These are phyloP conservation scores for Suhomyces panamericanus DNA, from an alignment of 1,139 yeast genomes.

Conservation along the genomic window DNA sequence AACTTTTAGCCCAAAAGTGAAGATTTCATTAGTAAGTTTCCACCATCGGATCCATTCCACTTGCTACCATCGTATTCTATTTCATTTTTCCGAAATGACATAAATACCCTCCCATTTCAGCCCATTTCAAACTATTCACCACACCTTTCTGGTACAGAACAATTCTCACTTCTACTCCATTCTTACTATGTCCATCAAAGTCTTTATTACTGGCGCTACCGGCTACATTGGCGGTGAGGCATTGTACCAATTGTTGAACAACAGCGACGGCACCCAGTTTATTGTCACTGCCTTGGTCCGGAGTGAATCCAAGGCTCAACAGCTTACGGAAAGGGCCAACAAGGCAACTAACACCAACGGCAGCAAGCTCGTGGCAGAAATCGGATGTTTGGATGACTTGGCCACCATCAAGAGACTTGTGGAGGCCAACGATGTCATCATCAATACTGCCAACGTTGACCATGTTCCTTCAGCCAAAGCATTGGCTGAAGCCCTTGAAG, in stretches of 20 bases:
- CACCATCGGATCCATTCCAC: too few species aligned
- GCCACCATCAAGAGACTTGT: constrained; percentile 25
- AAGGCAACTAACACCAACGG: constrained; percentile 17
- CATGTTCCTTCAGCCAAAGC: constrained; percentile 33
- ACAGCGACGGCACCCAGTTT: constrained; percentile 14
- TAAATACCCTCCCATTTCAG: too few species aligned
- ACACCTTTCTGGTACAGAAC: too few species aligned
- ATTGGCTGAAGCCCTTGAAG: constrained; percentile 19
- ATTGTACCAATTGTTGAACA: constrained; percentile 25
- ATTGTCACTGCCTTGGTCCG: constrained; percentile 30
- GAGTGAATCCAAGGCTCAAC: constrained; percentile 24
- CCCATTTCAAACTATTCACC: too few species aligned
- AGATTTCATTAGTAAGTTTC: too few species aligned
- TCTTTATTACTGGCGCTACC: constrained; percentile 33
- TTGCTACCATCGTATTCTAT: too few species aligned
- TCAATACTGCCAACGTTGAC: constrained; percentile 42
- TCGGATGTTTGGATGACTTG: constrained; percentile 27
- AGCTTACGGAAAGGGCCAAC: constrained; percentile 17
- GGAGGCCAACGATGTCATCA: constrained; percentile 27
- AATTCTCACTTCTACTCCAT: not conserved
- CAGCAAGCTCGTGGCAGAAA: constrained; percentile 17
- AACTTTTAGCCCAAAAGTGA: too few species aligned
- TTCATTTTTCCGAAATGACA: too few species aligned
- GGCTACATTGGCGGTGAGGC: constrained; percentile 35
- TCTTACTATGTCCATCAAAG: constrained; percentile 1